These are phyloP conservation scores for Nasturtium officinale DNA, from an alignment of 345 rosid genomes.

Conservation along the genomic window DNA sequence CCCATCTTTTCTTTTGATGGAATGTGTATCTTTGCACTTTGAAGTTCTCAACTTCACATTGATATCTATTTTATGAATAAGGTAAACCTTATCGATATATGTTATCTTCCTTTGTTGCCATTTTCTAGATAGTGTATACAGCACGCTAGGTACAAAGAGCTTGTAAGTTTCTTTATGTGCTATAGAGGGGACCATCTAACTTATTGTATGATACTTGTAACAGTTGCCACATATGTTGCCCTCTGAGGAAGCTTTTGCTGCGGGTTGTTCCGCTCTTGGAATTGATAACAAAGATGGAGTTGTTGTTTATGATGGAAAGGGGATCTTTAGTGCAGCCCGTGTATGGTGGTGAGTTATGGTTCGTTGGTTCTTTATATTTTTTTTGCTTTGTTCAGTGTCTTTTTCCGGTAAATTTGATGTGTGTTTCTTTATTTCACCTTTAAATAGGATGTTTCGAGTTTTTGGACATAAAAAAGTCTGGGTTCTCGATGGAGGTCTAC, in stretches of 20 bases:
- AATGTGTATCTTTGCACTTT: background rate
- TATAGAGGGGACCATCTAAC: background rate
- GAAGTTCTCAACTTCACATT: constrained; percentile 10
- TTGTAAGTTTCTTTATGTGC: background rate
- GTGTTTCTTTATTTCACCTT: constrained; percentile 13
- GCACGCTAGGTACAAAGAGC: background rate
- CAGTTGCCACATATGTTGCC: constrained; percentile 99
- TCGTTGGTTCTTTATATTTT: background rate
- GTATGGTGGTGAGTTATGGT: constrained; percentile 89
- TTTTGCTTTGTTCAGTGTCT: background rate
- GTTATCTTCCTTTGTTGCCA: background rate
- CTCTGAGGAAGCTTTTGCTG: constrained; percentile 94
- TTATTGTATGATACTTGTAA: constrained; percentile 28
- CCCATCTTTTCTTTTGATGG: background rate
- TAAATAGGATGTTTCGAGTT: constrained; percentile 87
- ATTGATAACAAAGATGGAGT: constrained; percentile 82
- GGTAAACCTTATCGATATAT: background rate
- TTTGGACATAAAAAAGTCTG: constrained; percentile 91
- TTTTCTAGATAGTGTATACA: constrained; percentile 11
- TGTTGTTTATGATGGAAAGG: constrained; percentile 98
- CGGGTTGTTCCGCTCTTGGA: constrained; percentile 95
- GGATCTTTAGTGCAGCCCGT: constrained; percentile 97
- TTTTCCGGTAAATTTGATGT: constrained; percentile 12
- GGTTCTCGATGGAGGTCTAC: constrained; percentile 98
- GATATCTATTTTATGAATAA: background rate